A percentile compares a stretch with the other conserved stretches of the same genome.
These are phyloP conservation scores for Trichoderma sp. DNA, from an alignment of 2,329 filamentous ascomycete genomes.

Conservation along the genomic window DNA sequence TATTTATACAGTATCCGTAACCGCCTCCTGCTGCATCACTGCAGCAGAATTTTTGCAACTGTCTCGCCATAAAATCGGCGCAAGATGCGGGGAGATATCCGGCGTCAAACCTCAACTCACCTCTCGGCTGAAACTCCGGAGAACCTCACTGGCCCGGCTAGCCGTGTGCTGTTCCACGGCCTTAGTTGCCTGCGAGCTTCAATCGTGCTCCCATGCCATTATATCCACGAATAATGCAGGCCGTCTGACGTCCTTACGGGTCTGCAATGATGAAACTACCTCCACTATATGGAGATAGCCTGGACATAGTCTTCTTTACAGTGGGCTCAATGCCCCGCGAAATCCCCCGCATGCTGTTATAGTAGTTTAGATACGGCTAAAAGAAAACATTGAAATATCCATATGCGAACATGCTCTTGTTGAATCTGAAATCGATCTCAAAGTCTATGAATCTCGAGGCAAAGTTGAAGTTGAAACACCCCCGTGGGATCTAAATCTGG, in stretches of 20 bases:
- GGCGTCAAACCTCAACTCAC: background rate
- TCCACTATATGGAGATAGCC: background rate
- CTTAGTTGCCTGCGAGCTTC: background rate
- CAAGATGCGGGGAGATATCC: conserved; percentile 9
- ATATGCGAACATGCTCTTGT: background rate
- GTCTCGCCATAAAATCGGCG: background rate
- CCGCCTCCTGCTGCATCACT: background rate
- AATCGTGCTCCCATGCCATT: background rate
- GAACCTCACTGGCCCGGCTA: background rate
- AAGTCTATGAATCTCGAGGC: too few species aligned
- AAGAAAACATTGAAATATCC: background rate
- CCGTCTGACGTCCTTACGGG: background rate
- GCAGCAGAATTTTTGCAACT: background rate
- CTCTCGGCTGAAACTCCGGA: background rate
- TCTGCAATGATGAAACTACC: conserved; percentile 8
- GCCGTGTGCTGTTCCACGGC: background rate
- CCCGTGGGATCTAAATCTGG: background rate
- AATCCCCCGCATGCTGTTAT: background rate
- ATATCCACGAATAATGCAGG: background rate
- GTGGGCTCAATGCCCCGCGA: conserved; percentile 7
- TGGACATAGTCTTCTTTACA: background rate
- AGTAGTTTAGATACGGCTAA: background rate
- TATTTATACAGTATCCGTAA: background rate
- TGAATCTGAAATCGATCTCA: background rate
- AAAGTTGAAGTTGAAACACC: background rate